Conservation (phyloP, 2,329 filamentous ascomycete species). For the Ascochyta rabiei region DNA sequence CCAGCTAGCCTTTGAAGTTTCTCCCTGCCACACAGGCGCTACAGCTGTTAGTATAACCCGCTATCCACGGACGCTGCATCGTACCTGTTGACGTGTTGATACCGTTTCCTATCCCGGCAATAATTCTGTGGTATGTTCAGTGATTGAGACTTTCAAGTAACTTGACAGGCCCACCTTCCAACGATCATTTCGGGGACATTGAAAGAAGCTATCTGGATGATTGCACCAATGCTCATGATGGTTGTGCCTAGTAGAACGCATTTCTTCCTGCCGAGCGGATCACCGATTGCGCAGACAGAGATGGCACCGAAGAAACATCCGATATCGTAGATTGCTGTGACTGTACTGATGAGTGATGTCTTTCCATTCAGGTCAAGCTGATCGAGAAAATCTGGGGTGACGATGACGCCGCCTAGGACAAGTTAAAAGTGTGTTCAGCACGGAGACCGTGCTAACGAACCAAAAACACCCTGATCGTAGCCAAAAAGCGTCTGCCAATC, state of each 20-base stretch:
- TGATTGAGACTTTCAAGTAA: background rate
- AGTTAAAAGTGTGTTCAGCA: background rate
- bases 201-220: conserved; percentile 56
- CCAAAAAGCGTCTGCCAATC: conserved; percentile 40
- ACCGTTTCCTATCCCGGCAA: conserved; percentile 58
- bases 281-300: conserved; percentile 52
- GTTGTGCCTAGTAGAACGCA: conserved; percentile 56
- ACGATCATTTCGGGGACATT: conserved; percentile 58
- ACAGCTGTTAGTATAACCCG: conserved; percentile 40
- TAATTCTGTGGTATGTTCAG: conserved; percentile 40
- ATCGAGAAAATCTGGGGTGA: conserved; percentile 60
- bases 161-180: conserved; percentile 36
- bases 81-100: conserved; percentile 58
- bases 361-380: conserved; percentile 53
- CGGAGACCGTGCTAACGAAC: conserved; percentile 21
- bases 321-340: conserved; percentile 65
- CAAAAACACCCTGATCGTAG: conserved; percentile 61
- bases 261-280: conserved; percentile 56
- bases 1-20: conserved; percentile 54
- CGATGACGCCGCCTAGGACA: conserved; percentile 56
- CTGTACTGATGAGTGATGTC: conserved; percentile 52
- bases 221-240: conserved; percentile 57
- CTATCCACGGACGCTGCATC: conserved; percentile 31
- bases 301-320: conserved; percentile 65
- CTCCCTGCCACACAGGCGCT: conserved; percentile 60